These are phyloP conservation scores for Saccharum officinarum DNA, from an alignment of 176 grass and related monocot genomes.

Conservation along the genomic window DNA sequence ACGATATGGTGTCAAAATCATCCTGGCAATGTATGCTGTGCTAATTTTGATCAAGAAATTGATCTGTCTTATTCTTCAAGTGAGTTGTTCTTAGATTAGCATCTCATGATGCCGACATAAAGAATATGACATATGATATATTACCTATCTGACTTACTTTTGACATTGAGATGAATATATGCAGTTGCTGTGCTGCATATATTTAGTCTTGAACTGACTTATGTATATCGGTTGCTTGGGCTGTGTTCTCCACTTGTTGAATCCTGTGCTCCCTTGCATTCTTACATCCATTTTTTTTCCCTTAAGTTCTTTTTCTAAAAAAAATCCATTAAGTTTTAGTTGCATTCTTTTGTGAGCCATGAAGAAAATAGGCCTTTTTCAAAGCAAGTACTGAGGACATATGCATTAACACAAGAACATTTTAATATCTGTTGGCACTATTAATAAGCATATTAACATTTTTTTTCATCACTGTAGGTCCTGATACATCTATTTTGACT, in stretches of 20 bases:
- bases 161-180: neutral
- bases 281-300: neutral
- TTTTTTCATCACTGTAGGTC: constrained; percentile 36
- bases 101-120: neutral
- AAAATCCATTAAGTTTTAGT: neutral
- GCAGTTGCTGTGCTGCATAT: neutral
- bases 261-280: neutral
- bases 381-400: constrained; percentile 21
- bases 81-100: neutral
- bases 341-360: constrained; percentile 6
- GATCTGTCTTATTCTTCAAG: neutral
- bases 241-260: neutral
- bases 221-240: neutral
- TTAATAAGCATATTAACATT: constrained; percentile 14
- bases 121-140: neutral
- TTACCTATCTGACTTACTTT: neutral
- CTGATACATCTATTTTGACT: constrained; percentile 12
- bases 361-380: constrained; percentile 8
- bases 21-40: neutral
- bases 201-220: neutral
- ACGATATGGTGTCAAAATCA: neutral
- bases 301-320: no score
- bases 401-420: neutral
- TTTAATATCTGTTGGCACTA: neutral
- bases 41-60: neutral